These are phyloP conservation scores for Artemisia argyi DNA, from an alignment of 129 eudicot genomes.

Conservation along the genomic window DNA sequence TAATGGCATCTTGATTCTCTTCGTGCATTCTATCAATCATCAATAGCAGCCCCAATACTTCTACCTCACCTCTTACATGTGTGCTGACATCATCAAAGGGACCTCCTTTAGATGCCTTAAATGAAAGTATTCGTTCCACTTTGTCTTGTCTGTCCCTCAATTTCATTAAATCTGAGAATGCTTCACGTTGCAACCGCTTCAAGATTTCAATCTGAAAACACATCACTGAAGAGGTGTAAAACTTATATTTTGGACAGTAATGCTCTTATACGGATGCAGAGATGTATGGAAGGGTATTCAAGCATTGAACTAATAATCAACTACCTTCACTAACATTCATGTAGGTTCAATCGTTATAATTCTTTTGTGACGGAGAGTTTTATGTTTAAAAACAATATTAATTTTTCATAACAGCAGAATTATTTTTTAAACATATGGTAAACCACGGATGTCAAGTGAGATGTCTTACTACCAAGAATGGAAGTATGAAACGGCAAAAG, in stretches of 20 bases:
- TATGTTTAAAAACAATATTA: not conserved
- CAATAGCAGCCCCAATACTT: slow-evolving; percentile 57
- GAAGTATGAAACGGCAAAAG: not conserved
- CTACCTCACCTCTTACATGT: slow-evolving; percentile 66
- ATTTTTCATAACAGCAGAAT: not conserved
- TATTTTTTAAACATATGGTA: not conserved
- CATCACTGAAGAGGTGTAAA: slow-evolving; percentile 53
- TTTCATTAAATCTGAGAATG: slow-evolving; percentile 94
- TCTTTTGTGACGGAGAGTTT: not conserved
- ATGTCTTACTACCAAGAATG: not conserved
- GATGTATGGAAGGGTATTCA: not conserved
- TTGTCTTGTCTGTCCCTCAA: slow-evolving; percentile 95
- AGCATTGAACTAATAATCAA: not conserved
- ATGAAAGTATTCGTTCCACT: slow-evolving; percentile 75
- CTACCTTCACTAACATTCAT: not conserved
- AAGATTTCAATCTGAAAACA: slow-evolving; percentile 87
- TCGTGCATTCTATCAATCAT: slow-evolving; percentile 47
- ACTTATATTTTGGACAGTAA: not conserved
- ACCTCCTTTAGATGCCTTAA: slow-evolving; percentile 55
- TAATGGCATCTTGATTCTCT: slow-evolving; percentile 50
- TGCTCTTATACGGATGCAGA: not conserved
- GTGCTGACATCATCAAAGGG: slow-evolving; percentile 67
- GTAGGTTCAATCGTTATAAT: not conserved
- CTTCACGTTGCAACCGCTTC: slow-evolving; percentile 96
- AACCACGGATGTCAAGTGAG: not conserved